phyloP scores from a whole-genome alignment of 225 moss, liverwort and hornwort species.

The Pleurozium schreberi region DNA sequence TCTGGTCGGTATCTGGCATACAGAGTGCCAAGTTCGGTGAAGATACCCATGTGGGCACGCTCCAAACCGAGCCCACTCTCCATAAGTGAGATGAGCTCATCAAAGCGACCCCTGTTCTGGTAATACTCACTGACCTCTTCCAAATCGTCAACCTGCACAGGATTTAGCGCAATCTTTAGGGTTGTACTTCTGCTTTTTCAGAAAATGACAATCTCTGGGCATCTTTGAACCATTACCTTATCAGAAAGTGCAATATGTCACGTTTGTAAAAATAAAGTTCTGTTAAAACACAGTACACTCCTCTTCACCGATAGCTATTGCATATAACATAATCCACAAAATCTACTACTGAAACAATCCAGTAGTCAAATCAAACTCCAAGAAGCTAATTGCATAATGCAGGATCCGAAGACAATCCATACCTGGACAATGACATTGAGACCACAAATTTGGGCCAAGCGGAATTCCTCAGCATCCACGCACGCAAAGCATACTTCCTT shows the following conservation, averaged over 20 bases:
- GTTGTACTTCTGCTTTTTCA: background rate
- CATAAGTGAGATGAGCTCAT: conserved; percentile 98
- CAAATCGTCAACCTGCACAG: conserved; percentile 83
- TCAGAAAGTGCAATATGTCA: background rate
- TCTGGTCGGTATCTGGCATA: conserved; percentile 92
- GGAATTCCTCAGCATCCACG: conserved; percentile 59
- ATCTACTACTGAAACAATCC: background rate
- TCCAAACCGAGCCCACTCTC: conserved; percentile 97
- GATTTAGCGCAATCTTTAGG: background rate
- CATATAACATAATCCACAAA: background rate
- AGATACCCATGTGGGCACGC: conserved; percentile 99
- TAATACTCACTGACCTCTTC: conserved; percentile 98
- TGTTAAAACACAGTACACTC: background rate
- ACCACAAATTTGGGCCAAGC: conserved; percentile 53
- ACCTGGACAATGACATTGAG: conserved; percentile 59
- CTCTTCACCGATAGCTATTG: background rate
- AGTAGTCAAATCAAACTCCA: background rate
- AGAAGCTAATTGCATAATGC: background rate
- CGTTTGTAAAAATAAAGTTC: background rate
- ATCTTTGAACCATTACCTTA: background rate
- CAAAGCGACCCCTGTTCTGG: conserved; percentile 90
- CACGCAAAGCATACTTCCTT: conserved; percentile 69
- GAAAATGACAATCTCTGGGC: background rate
- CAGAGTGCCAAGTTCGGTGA: conserved; percentile 89
- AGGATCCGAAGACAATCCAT: background rate